Conservation (phyloP, 2,329 filamentous ascomycete species). For the Spiromastix sp. region DNA sequence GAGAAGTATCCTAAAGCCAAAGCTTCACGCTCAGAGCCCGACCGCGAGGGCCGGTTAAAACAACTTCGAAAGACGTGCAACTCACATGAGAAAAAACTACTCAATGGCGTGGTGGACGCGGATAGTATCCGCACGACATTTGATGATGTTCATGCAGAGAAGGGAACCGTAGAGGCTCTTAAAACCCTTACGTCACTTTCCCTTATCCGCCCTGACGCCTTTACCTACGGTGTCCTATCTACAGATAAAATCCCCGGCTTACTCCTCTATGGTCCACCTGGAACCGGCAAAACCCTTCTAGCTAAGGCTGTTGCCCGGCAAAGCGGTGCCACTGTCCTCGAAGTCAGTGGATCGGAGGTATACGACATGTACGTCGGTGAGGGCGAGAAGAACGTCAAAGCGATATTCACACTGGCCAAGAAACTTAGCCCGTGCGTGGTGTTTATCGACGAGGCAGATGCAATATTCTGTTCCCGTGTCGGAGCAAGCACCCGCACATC, state of each 20-base stretch:
- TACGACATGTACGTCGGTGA: slow-evolving; percentile 97
- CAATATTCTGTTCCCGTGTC: slow-evolving; percentile 71
- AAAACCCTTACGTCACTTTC: slow-evolving; percentile 84
- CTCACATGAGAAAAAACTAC: slow-evolving; percentile 69
- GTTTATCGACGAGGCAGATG: slow-evolving; percentile 95
- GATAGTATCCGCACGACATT: slow-evolving; percentile 80
- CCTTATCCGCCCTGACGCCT: slow-evolving; percentile 82
- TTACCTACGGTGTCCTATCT: slow-evolving; percentile 85
- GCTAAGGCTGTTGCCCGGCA: slow-evolving; percentile 57
- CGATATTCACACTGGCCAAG: slow-evolving; percentile 81
- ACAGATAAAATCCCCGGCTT: slow-evolving; percentile 85
- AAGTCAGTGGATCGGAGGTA: slow-evolving; percentile 81
- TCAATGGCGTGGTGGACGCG: slow-evolving; percentile 72
- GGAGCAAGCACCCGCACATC: slow-evolving; percentile 52
- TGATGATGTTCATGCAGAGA: slow-evolving; percentile 69
- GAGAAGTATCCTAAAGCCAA: slow-evolving; percentile 22
- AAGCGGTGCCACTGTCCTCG: slow-evolving; percentile 59
- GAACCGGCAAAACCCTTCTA: slow-evolving; percentile 52
- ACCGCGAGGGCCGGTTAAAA: slow-evolving; percentile 34
- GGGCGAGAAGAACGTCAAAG: slow-evolving; percentile 89
- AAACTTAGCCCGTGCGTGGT: slow-evolving; percentile 88
- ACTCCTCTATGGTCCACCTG: slow-evolving; percentile 75
- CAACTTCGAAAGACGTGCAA: slow-evolving; percentile 51
- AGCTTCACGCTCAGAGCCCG: slow-evolving; percentile 22
- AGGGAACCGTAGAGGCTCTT: slow-evolving; percentile 74